These are phyloP conservation scores for Oryza meyeriana DNA, from an alignment of 176 grass and related monocot species.

Conservation along the genomic window DNA sequence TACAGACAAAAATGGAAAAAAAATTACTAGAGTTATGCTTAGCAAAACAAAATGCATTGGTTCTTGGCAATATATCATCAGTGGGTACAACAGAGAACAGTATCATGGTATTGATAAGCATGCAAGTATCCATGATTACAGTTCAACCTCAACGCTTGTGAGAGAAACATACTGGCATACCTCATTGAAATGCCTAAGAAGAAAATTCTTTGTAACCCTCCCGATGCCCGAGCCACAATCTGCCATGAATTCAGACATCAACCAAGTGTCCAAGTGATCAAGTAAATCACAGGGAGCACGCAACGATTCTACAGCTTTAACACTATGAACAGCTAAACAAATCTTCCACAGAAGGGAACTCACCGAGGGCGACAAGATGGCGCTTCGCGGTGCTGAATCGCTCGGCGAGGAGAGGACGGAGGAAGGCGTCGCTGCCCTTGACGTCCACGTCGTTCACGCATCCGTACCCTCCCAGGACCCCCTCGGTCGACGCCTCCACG, in stretches of 20 bases:
- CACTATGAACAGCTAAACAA: not conserved
- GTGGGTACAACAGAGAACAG: not conserved
- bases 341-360: not conserved
- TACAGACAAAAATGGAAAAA: not conserved
- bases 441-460: slow-evolving; percentile 85
- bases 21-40: not conserved
- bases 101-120: not conserved
- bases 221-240: slow-evolving; percentile 98
- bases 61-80: not conserved
- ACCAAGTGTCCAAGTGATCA: not conserved
- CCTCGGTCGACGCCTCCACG: slow-evolving; percentile 90
- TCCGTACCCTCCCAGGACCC: slow-evolving; percentile 88
- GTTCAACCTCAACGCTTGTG: not conserved
- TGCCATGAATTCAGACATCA: slow-evolving; percentile 25
- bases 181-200: slow-evolving; percentile 88
- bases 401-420: slow-evolving; percentile 60
- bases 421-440: slow-evolving; percentile 87
- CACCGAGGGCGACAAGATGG: slow-evolving; percentile 80
- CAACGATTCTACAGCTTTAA: not conserved
- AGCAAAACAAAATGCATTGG: not conserved
- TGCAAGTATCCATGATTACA: not conserved
- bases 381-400: slow-evolving; percentile 58
- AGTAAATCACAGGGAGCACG: not conserved
- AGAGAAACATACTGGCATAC: slow-evolving; percentile 20
- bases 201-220: slow-evolving; percentile 90